These are phyloP conservation scores for Boehmeria nivea DNA, from an alignment of 306 rosid species.

Conservation along the genomic window DNA sequence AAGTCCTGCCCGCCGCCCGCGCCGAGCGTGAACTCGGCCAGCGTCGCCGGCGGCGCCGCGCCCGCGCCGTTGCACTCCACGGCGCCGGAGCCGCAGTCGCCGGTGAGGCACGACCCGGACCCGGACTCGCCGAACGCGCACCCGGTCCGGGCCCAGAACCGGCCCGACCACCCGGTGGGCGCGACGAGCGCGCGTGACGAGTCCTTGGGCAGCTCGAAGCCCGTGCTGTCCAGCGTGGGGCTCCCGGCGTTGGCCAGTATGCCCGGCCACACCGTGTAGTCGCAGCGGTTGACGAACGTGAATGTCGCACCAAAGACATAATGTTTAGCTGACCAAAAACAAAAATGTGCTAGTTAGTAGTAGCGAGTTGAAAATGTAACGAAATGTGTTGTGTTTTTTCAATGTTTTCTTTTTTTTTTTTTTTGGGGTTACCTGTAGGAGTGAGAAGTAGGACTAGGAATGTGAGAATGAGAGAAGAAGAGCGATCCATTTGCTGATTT, in stretches of 20 bases:
- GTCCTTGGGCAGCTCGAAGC: slow-evolving; percentile 77
- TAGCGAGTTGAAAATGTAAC: too few relatives aligned
- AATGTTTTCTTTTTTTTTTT: background rate
- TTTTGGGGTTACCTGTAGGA: slow-evolving; percentile 1
- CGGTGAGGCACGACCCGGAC: slow-evolving; percentile 72
- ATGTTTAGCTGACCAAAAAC: slow-evolving; percentile 22
- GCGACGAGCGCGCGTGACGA: slow-evolving; percentile 67
- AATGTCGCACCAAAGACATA: slow-evolving; percentile 50
- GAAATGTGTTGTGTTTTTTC: too few relatives aligned
- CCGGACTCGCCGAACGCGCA: slow-evolving; percentile 76
- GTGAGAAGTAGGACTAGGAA: slow-evolving; percentile 4
- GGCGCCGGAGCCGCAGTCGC: slow-evolving; percentile 80
- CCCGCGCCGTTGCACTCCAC: slow-evolving; percentile 90
- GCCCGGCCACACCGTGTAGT: slow-evolving; percentile 89
- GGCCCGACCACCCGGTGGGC: slow-evolving; percentile 97
- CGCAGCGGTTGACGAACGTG: slow-evolving; percentile 74
- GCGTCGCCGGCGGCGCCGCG: slow-evolving; percentile 79
- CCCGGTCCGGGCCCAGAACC: slow-evolving; percentile 87
- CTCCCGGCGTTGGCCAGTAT: slow-evolving; percentile 82
- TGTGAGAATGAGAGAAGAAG: slow-evolving; percentile 20
- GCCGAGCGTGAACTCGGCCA: slow-evolving; percentile 92
- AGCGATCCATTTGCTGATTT: background rate
- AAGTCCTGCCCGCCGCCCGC: slow-evolving; percentile 86
- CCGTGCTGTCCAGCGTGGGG: slow-evolving; percentile 62
- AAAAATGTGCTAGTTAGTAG: background rate